phyloP scores from a whole-genome alignment of 495 filamentous ascomycete genomes.

The Saxispiralis lemnorum region DNA sequence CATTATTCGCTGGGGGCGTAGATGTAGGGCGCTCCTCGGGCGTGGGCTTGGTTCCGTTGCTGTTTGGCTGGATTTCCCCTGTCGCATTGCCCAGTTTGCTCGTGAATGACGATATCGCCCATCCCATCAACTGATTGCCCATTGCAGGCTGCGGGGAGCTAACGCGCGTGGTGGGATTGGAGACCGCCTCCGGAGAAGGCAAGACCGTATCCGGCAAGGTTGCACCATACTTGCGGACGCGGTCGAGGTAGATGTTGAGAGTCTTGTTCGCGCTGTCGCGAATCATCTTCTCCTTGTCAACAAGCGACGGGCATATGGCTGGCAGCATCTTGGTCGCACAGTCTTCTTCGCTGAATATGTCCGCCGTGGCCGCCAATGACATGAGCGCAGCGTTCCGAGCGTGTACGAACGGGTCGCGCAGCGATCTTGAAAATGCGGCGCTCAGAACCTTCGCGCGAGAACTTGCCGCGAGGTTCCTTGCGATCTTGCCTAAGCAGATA shows the following conservation, averaged over 20 bases:
- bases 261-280: conserved; percentile 85
- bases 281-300: conserved; percentile 85
- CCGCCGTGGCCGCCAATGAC: conserved; percentile 66
- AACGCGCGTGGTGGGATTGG: conserved; percentile 41
- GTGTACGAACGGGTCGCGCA: conserved; percentile 86
- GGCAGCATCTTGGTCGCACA: conserved; percentile 71
- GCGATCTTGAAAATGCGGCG: conserved; percentile 74
- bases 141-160: conserved; percentile 52
- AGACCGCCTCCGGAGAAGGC: conserved; percentile 25
- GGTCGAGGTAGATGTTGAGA: conserved; percentile 71
- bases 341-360: conserved; percentile 78
- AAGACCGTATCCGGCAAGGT: conserved; percentile 68
- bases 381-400: conserved; percentile 76
- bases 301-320: conserved; percentile 56
- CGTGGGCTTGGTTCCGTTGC: conserved; percentile 12
- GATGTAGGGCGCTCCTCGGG: conserved; percentile 9
- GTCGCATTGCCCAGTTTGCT: conserved; percentile 72
- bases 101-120: conserved; percentile 97
- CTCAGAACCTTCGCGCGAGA: conserved; percentile 70
- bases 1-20: conserved; percentile 6
- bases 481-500: conserved; percentile 90
- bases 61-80: conserved; percentile 54
- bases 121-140: conserved; percentile 55
- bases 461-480: conserved; percentile 62
- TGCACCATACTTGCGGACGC: conserved; percentile 56